phyloP scores from a whole-genome alignment of 331 rosid genomes.

The Malus hybrid region DNA sequence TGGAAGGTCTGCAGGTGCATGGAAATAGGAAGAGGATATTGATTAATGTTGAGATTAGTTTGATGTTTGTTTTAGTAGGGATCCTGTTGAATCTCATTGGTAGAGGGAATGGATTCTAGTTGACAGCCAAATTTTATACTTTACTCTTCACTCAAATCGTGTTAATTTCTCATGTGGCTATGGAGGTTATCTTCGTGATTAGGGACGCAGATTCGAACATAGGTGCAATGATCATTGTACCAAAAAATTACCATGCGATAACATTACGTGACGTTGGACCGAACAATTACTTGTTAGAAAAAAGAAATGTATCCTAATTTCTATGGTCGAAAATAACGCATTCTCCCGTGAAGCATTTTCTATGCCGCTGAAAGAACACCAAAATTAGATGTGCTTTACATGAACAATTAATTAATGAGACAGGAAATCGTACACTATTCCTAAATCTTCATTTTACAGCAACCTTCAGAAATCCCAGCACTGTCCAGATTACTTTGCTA shows the following conservation, averaged over 20 bases:
- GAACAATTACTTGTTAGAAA: too few relatives aligned
- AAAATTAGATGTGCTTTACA: neutral
- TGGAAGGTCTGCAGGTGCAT: slow-evolving; percentile 3
- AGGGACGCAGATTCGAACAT: too few relatives aligned
- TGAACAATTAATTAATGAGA: neutral
- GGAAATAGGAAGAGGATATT: slow-evolving; percentile 2
- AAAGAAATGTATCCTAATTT: too few relatives aligned
- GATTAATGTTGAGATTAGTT: neutral
- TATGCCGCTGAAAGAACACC: neutral
- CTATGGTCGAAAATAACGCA: too few relatives aligned
- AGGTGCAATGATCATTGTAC: neutral
- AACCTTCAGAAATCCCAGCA: neutral
- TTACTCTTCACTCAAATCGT: neutral
- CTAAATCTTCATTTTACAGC: neutral
- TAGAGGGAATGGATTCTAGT: neutral
- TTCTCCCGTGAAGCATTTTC: neutral
- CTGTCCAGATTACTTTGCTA: slow-evolving; percentile 36
- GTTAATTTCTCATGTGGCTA: neutral
- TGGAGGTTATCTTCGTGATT: neutral
- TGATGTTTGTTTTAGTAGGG: neutral
- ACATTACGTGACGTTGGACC: too few relatives aligned
- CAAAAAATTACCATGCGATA: too few relatives aligned
- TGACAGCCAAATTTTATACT: neutral
- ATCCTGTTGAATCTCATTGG: neutral
- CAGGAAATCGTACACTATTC: neutral